These are phyloP conservation scores for Rhodamnia rubescens DNA, from an alignment of 345 rosid species.

Conservation along the genomic window DNA sequence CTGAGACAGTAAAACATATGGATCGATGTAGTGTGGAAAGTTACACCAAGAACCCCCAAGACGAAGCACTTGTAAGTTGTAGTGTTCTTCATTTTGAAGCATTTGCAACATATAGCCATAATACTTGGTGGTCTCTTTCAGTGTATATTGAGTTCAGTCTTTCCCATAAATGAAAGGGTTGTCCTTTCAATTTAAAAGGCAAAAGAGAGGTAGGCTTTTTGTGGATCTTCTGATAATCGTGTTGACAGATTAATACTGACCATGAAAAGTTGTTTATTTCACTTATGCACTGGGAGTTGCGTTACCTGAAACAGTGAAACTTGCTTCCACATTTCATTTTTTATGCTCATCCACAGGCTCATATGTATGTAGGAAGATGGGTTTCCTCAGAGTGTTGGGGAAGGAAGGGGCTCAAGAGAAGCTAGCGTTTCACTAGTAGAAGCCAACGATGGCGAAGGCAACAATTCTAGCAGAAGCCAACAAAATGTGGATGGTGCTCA, in stretches of 20 bases:
- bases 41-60: constrained; percentile 7
- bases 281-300: not conserved
- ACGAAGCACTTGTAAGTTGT: constrained; percentile 24
- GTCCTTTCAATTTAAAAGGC: not conserved
- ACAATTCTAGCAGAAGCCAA: constrained; percentile 1
- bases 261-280: not conserved
- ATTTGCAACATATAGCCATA: not conserved
- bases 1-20: constrained; percentile 17
- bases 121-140: not conserved
- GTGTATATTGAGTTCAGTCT: not conserved
- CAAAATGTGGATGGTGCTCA: not conserved
- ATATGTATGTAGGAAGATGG: constrained; percentile 27
- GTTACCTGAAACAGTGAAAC: not conserved
- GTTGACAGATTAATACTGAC: not conserved
- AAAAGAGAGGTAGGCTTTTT: not conserved
- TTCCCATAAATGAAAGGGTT: not conserved
- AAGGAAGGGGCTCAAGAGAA: constrained; percentile 19
- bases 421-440: constrained; percentile 4
- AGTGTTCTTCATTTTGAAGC: not conserved
- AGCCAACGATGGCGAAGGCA: constrained; percentile 4
- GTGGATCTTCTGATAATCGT: not conserved
- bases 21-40: constrained; percentile 11
- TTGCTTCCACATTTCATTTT: not conserved
- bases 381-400: constrained; percentile 10
- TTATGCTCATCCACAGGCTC: not conserved